Base-by-base conservation (phyloP, 306 rosid species). In the Trifolium fragiferum region DNA sequence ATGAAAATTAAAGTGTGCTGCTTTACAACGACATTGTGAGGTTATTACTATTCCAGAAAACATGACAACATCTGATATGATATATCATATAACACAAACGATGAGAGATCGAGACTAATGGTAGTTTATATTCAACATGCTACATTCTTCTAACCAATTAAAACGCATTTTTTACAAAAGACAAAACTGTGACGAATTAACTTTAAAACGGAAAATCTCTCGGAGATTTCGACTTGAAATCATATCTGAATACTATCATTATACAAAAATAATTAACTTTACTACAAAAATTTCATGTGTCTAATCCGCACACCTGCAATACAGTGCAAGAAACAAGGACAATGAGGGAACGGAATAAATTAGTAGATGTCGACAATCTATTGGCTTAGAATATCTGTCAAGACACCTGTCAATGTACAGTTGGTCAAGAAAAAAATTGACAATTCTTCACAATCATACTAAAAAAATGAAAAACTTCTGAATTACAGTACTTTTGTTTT, bases 21-120 rank as follows among this genome's bases (percentile, higher is more conserved):
- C 20, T 60, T 60, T 60, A 30, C 40, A 60, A 30, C 65, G 19
- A 59, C 66, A 27, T 59, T 59, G 41, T 27, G 65, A 59, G 65
- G 65, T 59, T 59, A 59, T 15, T 59, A 59, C 62, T 60, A 60
- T 60, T 60, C 40, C 14, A 27, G 47, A n/a, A 63, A 63, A 63
- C 68, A 63, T 47, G 14, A 63, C 68, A 35, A 63, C 47, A 9
- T n/a, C n/a, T 23, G 63, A 57, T 25, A 57, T 23, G 63, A 57
- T n/a, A n/a, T n/a, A n/a, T 25, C 3, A 25, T 57, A 57, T 57
- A 57, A 23, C 35, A 49, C 20, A 49, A 47, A 47, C 15, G 9
- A 47, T 0, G 20, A 47, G 20, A 19, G 30, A 60, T n/a, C n/a
- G n/a, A n/a, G n/a, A n/a, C n/a, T n/a, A n/a, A n/a, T n/a, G n/a